Conservation (phyloP, 345 rosid genomes). For the Linum lewisii region DNA sequence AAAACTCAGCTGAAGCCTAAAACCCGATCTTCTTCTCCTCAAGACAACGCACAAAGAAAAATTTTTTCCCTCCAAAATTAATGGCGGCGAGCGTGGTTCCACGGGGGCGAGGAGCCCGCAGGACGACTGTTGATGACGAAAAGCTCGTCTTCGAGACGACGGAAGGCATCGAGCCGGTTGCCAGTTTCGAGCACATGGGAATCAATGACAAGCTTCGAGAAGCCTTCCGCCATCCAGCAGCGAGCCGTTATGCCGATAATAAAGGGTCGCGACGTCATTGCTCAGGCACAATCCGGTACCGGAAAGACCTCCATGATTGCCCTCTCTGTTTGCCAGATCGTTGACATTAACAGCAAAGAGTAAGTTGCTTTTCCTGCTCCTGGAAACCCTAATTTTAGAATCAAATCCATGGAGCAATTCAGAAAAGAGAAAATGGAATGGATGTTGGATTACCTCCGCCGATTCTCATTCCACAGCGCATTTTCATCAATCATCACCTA, state of each 20-base stretch:
- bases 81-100: constrained; percentile 6
- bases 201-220: constrained; percentile 72
- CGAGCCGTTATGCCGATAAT: constrained; percentile 91
- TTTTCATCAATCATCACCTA: too few relatives aligned
- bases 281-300: constrained; percentile 99
- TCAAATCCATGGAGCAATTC: too few relatives aligned
- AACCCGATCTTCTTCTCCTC: background rate
- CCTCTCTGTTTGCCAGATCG: constrained; percentile 78
- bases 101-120: background rate
- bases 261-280: constrained; percentile 86
- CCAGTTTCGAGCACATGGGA: constrained; percentile 81
- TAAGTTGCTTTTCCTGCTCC: constrained; percentile 28
- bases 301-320: constrained; percentile 98
- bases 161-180: constrained; percentile 74
- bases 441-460: too few relatives aligned
- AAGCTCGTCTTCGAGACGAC: constrained; percentile 54
- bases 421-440: too few relatives aligned
- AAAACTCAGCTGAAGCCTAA: background rate
- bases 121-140: background rate
- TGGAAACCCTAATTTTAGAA: constrained; percentile 24
- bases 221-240: constrained; percentile 95
- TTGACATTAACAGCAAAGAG: constrained; percentile 70
- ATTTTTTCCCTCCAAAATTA: background rate
- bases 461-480: too few relatives aligned
- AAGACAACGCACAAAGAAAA: background rate